Base-by-base conservation (phyloP, 805 yeast genomes). In the Zygosaccharomyces rouxii region DNA sequence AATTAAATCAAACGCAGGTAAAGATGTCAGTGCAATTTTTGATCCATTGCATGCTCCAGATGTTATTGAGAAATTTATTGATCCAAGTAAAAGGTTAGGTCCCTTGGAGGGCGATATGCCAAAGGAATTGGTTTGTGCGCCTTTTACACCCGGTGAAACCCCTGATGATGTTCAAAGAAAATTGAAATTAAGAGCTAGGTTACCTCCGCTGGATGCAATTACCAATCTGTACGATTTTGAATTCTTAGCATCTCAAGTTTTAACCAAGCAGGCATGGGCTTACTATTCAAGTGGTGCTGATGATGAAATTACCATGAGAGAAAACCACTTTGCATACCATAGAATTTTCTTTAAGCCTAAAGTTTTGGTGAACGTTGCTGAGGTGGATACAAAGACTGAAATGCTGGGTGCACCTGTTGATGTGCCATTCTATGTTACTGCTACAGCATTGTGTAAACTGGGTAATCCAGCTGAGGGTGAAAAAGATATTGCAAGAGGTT, bases 1-100 rank as follows among this genome's bases (percentile, higher is more conserved):
- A 48, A 77, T 92, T 38, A 67, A 81, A 51, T 84, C 84, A 52
- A 87, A 87, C 58, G 97, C 94, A 16, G 94, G 94, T 11, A 80
- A 77, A 50, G 89, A 86, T 58, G 95, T 92, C 9, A 84, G 94
- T 6, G 82, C 84, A 57, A 80, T 87, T 7, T 92, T 89, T 62
- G 87, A 84, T 50, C 96, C 96, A 16, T 76, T 92, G 51, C 99
- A 92, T 67, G 94, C 98, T 0, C 79, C 84, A n/a, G 96, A 89
- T 58, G 85, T 88, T 5, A 73, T 92, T 46, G 81, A 79, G 33
- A 80, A 80, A 57, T 79, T 73, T 62, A 70, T 86, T 30, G 77
- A 81, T 14, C 64, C 63, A 23, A 79, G 79, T 25, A 82, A 83
- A 60, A 81, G 81, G 57, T 66, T 87, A 33, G 95, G 94, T 6